Conservation (phyloP, 2,329 filamentous ascomycete genomes). For the Celoporthe dispersa region DNA sequence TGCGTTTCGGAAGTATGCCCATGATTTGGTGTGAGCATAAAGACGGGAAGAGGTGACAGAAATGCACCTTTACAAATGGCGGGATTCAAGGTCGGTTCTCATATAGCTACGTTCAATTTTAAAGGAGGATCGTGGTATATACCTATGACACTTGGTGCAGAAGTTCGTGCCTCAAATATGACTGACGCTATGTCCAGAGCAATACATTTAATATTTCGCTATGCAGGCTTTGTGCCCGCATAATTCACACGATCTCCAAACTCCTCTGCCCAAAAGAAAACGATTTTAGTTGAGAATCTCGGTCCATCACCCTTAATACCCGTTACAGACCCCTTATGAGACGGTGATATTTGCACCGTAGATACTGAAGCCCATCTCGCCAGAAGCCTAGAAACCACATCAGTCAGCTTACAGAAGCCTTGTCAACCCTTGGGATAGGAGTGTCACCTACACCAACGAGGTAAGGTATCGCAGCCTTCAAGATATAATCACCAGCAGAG, state of each 20-base stretch:
- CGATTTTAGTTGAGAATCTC: background rate
- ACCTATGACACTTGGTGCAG: background rate
- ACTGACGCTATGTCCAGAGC: background rate
- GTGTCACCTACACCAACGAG: slow-evolving; percentile 21
- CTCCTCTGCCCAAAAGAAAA: background rate
- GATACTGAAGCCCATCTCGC: slow-evolving; percentile 4
- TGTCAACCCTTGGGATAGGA: background rate
- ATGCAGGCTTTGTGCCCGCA: background rate
- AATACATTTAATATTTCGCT: background rate
- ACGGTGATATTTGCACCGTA: slow-evolving; percentile 22
- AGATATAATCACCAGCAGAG: slow-evolving; percentile 19
- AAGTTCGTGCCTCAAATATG: background rate
- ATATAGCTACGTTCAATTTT: background rate
- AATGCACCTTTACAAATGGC: background rate
- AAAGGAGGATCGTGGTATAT: background rate
- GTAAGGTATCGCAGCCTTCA: slow-evolving; percentile 21
- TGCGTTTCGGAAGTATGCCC: background rate
- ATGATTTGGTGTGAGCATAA: background rate
- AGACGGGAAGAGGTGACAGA: background rate
- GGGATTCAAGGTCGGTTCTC: background rate
- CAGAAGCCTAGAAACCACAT: slow-evolving; percentile 15
- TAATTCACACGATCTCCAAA: background rate
- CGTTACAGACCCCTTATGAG: background rate
- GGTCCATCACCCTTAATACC: background rate
- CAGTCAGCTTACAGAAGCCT: background rate